Base-by-base conservation (phyloP, 148 eudicot genomes). In the Amaranthus cruentus region DNA sequence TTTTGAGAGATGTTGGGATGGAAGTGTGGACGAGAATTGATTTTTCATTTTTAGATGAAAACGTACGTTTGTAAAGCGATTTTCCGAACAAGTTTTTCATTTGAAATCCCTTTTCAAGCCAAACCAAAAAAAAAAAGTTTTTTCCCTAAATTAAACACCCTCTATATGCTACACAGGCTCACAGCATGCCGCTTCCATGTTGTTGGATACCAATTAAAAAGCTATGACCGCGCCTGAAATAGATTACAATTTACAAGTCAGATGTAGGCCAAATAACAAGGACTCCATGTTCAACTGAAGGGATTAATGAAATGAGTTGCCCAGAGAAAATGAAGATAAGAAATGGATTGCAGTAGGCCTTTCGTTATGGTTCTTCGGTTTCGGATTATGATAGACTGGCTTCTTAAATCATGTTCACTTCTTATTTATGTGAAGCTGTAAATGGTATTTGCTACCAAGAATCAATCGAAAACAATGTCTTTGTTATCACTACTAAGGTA, bases 171-270 rank as follows among this genome's bases (percentile, higher is more conserved):
- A 69, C 70, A 69, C 57, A 69, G 54, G 58, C 0, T 6, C n/a
- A 2, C 18, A 12, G 28, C 10, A 62, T 58, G 8, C 47, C 48
- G 48, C 61, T 51, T 53, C 46, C 47, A 6, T 48, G 51, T 10
- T 58, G 46, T 75, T 51, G 73, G 71, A 11, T 4, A n/a, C 11
- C 7, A 49, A 28, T 9, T 50, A 58, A n/a, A 63, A 15, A 66
- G 51, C 14, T 44, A 73, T 59, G 56, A 18, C 28, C n/a, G 38
- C 73, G 75, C 69, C 75, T 70, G 71, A 47, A 73, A 47, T 5
- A 66, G 42, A 28, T 28, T 28, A 28, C 38, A 28, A 60, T 15
- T 53, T 59, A 6, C 15, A 18, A 18, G 53, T 28, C 48, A 43
- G 81, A 60, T 47, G 67, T 38, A 3, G 50, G n/a, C 47, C 60